Evolutionary conservation across 2,329 filamentous ascomycete genomes (phyloP).

Genomic region (Blastomyces emzantsi): DNA sequence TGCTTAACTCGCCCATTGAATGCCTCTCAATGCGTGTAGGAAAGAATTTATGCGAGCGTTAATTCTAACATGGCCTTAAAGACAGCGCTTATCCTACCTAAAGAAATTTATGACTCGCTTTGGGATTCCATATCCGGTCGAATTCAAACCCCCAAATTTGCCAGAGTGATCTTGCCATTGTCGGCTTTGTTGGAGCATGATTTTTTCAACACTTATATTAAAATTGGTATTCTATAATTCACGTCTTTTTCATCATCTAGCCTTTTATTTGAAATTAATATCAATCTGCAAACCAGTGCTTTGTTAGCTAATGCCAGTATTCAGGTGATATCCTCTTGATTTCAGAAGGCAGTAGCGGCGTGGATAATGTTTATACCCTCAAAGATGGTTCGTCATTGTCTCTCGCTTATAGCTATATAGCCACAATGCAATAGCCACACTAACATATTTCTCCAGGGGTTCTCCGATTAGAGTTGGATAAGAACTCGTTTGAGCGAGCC

Average conservation of each 20-base stretch:
- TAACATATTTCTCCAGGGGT: constrained; percentile 42
- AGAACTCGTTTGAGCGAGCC: constrained; percentile 70
- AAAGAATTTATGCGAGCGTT: neutral
- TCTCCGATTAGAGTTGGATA: constrained; percentile 68
- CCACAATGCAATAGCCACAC: neutral
- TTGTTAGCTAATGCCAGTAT: neutral
- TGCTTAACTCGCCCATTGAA: neutral
- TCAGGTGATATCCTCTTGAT: constrained; percentile 73
- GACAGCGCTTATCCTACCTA: constrained; percentile 61
- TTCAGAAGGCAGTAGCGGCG: constrained; percentile 62
- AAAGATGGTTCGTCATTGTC: constrained; percentile 49
- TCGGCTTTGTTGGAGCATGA: constrained; percentile 60
- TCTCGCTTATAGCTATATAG: neutral
- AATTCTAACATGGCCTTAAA: constrained; percentile 14
- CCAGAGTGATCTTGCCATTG: constrained; percentile 62
- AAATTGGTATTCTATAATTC: constrained; percentile 49
- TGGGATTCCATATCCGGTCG: constrained; percentile 43
- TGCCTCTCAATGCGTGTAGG: neutral
- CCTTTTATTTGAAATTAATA: neutral
- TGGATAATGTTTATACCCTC: constrained; percentile 65
- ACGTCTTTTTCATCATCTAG: constrained; percentile 2
- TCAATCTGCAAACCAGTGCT: neutral
- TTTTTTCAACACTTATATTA: constrained; percentile 80
- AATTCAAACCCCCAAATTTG: constrained; percentile 45
- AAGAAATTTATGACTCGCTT: constrained; percentile 49